Base-by-base conservation (phyloP, 768 basidiomycete genomes). In the Trametes cubensis region DNA sequence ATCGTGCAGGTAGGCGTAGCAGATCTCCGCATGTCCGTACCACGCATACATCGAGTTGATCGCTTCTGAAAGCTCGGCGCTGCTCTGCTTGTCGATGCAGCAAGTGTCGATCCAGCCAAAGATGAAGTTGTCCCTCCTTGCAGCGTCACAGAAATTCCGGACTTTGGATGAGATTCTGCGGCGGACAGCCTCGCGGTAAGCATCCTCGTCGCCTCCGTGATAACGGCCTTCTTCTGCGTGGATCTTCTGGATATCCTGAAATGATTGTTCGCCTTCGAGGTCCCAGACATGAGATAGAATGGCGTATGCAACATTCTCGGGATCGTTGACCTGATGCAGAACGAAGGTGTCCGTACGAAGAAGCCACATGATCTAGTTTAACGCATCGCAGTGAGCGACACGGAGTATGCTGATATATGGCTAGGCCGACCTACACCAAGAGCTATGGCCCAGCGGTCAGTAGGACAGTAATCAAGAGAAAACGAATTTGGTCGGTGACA, bases 231-330 rank as follows among this genome's bases (percentile, higher is more conserved):
- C 21, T 13, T 55, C 25, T 11, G 28, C 38, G 8, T 6, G 50
- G 15, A 64, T 40, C 2, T 45, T 52, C 17, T 48, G 56, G 7
- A 63, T 21, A 11, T 55, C 56, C n/a, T 58, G 56, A 47, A 58
- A 63, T 23, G 39, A 54, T 46, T 58, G 57, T 23, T 63, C 62
- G 38, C 39, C 34, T 13, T 42, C 45, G 23, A 23, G 7, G 17
- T 58, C 45, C 62, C 56, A 63, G 21, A 63, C 56, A 30, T 63
- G 62, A 7, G 62, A 63, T 18, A 63, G 52, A 49, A 63, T 58
- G 21, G 62, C 56, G 21, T 63, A 63, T 10, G 13, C 6, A 10
- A 46, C 6, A 11, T 23, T 21, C 23, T 20, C 45, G 4, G 45
- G 45, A 23, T 23, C n/a, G 21, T 46, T 20, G 45, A 46, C 13